Evolutionary conservation across 495 filamentous ascomycete species (phyloP), one percentile per base, ranked within the genome.

Genomic region (Oleoguttula mirabilis): DNA sequence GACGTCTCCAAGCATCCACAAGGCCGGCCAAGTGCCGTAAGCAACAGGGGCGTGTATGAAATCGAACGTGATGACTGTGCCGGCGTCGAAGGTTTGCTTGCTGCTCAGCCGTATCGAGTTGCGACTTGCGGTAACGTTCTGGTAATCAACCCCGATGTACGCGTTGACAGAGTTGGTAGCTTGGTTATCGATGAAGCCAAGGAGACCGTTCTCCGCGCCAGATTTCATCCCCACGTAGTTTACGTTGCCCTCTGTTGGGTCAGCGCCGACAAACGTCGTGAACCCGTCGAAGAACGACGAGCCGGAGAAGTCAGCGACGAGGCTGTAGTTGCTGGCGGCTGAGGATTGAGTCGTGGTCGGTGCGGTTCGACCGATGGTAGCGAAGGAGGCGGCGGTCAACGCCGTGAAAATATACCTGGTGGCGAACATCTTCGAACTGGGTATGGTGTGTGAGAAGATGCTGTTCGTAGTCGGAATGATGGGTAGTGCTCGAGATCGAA

Each of bases 261-360:
- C 60, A 0, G 50, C 35, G 0, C 54, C 60, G 22, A 47, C 57
- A 47, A 63, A 68, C 52, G 72, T 69, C 34, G 65, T 59, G 60
- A 75, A 75, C 36, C 61, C 62, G 22, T 67, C 47, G 49, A 75
- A 64, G 55, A 74, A 75, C 23, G 61, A 62, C n/a, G 63, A 41
- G 10, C 64, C 61, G 32, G 68, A 60, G 58, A 64, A 71, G 27
- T 61, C 61, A 49, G 66, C 56, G 12, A 60, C 48, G 33, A 74
- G 58, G 31, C 55, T 57, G 55, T 73, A 75, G 0, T 11, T 14
- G 8, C 36, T 24, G 34, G 44, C 58, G 4, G 45, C 16, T 3
- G 27, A 12, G 23, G 36, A 36, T 11, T 31, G 12, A 30, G 27
- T 15, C 7, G 50, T 15, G 25, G 35, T 21, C 10, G 41, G 15